Evolutionary conservation across 768 basidiomycete genomes (phyloP).

Genomic region (Boletus rubroflammeus): DNA sequence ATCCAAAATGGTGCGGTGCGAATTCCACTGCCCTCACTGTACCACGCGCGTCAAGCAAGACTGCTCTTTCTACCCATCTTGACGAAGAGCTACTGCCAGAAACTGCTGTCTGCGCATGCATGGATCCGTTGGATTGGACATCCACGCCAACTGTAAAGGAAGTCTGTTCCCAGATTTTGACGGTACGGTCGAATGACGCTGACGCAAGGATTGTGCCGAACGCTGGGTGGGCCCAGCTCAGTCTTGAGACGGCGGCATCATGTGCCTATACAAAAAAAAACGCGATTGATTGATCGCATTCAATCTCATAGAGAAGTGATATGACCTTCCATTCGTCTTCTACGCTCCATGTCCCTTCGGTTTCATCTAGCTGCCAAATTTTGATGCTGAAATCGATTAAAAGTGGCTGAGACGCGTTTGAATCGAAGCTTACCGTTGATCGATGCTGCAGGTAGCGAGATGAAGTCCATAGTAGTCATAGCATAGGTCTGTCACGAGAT

Average conservation of each 20-base stretch:
- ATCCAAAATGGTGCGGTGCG: conserved; percentile 79
- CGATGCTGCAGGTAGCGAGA: conserved; percentile 77
- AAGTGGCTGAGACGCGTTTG: conserved; percentile 8
- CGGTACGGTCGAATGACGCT: conserved; percentile 84
- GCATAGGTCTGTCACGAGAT: conserved; percentile 79
- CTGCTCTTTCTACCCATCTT: conserved; percentile 71
- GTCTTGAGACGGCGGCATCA: conserved; percentile 79
- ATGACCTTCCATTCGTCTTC: conserved; percentile 92
- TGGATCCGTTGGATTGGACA: conserved; percentile 24
- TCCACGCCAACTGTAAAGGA: conserved; percentile 29
- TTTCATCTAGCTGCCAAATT: conserved; percentile 77
- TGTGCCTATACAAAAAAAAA: conserved; percentile 73
- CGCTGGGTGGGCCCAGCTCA: conserved; percentile 92
- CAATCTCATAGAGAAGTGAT: not conserved
- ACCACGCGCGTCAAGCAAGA: conserved; percentile 79
- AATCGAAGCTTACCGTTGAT: conserved; percentile 58
- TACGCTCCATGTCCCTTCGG: conserved; percentile 66
- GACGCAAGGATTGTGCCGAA: conserved; percentile 87
- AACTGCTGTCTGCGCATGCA: conserved; percentile 7
- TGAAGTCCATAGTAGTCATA: conserved; percentile 89
- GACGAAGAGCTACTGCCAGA: conserved; percentile 30
- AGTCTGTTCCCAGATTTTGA: conserved; percentile 87
- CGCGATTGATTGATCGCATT: not conserved
- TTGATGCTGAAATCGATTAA: conserved; percentile 54
- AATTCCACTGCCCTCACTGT: conserved; percentile 87